Conservation (phyloP, 139 green algal species). For the Spirogloea muscicola region DNA sequence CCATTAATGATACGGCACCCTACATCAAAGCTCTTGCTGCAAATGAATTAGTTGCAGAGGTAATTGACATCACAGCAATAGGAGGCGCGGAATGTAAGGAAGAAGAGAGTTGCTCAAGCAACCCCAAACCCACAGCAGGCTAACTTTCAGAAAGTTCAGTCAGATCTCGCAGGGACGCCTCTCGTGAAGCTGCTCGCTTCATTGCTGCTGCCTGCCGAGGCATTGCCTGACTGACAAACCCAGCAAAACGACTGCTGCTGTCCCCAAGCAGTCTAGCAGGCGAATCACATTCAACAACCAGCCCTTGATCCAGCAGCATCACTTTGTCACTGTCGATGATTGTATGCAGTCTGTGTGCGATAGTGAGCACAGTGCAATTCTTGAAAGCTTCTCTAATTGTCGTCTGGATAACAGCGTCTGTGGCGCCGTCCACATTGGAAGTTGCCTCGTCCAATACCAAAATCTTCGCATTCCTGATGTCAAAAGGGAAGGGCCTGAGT, state of each 20-base stretch:
- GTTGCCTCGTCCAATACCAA: conserved; percentile 92
- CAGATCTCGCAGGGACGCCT: no score
- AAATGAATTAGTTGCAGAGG: no score
- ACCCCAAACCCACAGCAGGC: no score
- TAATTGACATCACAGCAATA: no score
- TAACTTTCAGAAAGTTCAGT: no score
- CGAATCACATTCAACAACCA: conserved; percentile 57
- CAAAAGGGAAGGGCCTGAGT: no score
- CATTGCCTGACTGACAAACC: conserved; percentile 38
- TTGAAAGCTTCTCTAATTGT: conserved; percentile 62
- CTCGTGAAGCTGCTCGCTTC: conserved; percentile 22
- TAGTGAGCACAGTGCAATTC: conserved; percentile 67
- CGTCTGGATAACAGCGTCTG: conserved; percentile 73
- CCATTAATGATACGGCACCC: no score
- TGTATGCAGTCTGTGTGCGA: conserved; percentile 74
- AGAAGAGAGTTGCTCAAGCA: no score
- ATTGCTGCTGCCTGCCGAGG: conserved; percentile 25
- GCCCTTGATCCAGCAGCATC: conserved; percentile 51
- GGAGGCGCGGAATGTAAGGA: no score
- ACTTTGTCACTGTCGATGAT: conserved; percentile 72
- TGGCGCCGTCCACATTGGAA: conserved; percentile 78
- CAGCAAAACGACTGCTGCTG: conserved; percentile 1
- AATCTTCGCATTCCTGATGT: conserved; percentile 52
- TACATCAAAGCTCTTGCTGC: no score
- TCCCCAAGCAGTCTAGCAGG: conserved; percentile 52